Evolutionary conservation across 495 filamentous ascomycete genomes (phyloP).

Genomic region (Aspergillus cavernicola): DNA sequence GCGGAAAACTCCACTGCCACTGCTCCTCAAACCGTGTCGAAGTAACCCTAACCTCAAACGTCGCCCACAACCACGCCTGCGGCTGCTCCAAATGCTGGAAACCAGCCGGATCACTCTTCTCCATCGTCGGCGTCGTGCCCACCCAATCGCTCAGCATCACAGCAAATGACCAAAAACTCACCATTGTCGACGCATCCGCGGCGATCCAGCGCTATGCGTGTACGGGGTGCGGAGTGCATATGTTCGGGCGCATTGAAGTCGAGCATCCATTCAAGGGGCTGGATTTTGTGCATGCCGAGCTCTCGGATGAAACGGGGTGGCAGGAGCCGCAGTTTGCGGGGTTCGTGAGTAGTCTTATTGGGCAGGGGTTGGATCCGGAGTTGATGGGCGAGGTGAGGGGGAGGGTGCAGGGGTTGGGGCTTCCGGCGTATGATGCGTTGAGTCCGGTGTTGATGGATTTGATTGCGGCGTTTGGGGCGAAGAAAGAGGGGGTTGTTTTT

Average conservation of each 20-base stretch:
- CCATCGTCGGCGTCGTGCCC: conserved; percentile 54
- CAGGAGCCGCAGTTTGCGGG: conserved; percentile 62
- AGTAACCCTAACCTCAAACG: conserved; percentile 47
- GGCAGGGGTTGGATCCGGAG: conserved; percentile 54
- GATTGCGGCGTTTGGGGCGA: conserved; percentile 51
- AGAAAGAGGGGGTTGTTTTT: conserved; percentile 31
- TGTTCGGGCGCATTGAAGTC: conserved; percentile 57
- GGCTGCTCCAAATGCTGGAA: conserved; percentile 67
- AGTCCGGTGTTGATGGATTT: conserved; percentile 56
- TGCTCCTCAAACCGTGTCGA: conserved; percentile 48
- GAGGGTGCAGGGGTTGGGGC: conserved; percentile 44
- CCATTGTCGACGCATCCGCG: conserved; percentile 48
- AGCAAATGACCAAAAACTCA: conserved; percentile 48
- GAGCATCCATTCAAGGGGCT: conserved; percentile 60
- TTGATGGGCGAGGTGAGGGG: conserved; percentile 47
- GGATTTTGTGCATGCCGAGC: conserved; percentile 58
- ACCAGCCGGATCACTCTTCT: conserved; percentile 54
- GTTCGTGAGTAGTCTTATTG: conserved; percentile 56
- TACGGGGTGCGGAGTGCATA: conserved; percentile 50
- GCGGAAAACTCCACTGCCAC: conserved; percentile 53
- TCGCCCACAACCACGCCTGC: conserved; percentile 63
- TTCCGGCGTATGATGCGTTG: conserved; percentile 55
- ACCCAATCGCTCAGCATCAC: conserved; percentile 43
- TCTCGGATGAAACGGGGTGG: conserved; percentile 54
- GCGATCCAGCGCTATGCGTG: conserved; percentile 57